Evolutionary conservation across 2,329 filamentous ascomycete genomes (phyloP).

Genomic region (Dactylellina cionopaga): DNA sequence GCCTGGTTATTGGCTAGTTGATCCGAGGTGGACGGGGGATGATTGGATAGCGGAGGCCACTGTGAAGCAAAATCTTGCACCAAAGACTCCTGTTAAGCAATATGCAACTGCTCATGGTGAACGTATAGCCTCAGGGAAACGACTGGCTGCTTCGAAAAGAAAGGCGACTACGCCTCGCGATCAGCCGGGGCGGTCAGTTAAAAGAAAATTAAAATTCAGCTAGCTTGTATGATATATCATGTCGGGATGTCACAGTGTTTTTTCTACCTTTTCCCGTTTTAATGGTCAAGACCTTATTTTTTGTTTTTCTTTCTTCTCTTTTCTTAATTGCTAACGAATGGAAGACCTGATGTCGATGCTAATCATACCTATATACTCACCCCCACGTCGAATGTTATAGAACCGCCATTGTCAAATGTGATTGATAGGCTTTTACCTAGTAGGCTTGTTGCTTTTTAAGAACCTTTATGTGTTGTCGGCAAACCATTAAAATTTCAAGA

Average conservation of each 20-base stretch:
- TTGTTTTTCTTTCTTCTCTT: neutral
- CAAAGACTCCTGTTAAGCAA: neutral
- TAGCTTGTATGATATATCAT: conserved; percentile 26
- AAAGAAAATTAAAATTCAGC: too few species aligned
- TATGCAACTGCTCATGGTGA: neutral
- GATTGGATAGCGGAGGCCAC: neutral
- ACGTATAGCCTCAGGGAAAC: neutral
- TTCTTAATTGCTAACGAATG: neutral
- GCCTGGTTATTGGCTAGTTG: neutral
- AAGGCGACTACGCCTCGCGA: neutral
- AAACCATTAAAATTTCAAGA: conserved; percentile 10
- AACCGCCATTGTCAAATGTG: too few species aligned
- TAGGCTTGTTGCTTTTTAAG: too few species aligned
- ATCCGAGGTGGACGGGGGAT: neutral
- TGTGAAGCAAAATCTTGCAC: neutral
- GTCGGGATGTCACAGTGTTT: neutral
- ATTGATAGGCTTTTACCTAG: too few species aligned
- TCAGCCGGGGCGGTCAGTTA: conserved; percentile 3
- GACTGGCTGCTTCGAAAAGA: neutral
- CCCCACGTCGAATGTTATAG: too few species aligned
- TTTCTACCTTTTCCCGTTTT: neutral
- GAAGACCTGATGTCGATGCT: conserved; percentile 13
- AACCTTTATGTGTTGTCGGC: conserved; percentile 25
- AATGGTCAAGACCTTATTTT: neutral
- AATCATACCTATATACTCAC: neutral